Base-by-base conservation (phyloP, 2,329 filamentous ascomycete species). In the Clonostachys rosea region DNA sequence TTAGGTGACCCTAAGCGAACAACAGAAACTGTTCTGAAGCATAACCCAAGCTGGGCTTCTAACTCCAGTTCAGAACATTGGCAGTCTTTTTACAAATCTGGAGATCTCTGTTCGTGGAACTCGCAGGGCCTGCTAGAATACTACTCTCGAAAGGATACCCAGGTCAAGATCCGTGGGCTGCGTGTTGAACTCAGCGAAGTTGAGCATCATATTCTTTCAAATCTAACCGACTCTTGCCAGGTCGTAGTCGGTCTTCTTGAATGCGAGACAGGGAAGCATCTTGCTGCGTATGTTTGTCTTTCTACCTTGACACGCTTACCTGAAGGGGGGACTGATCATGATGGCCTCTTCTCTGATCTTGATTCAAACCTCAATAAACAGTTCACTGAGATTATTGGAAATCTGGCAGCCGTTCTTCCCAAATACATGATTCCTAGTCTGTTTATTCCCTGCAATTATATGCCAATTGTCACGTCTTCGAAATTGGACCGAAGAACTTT, bases 1-100 rank as follows among this genome's bases (percentile, higher is more conserved):
- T 57, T 76, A 14, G 71, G 73, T 45, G 51, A 58, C 10, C 5
- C 56, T 33, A 34, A 49, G 16, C 12, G 17, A 4, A 63, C 70
- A 64, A 47, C 60, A 49, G 10, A 50, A 3, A 50, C 52, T 2
- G 3, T 37, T n/a, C 18, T 45, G 14, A 39, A 20, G 40, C 44
- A 13, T 34, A 49, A 41, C 42, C 13, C 16, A 40, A 36, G 10
- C 18, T 34, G 46, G 43, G 16, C 33, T 17, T 40, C 43, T 14
- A 33, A 41, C 20, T 17, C 33, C 56, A 10, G 13, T 5, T 13
- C 12, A 13, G 18, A n/a, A 13, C 17, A n/a, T 7, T 43, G 42
- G 42, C 9, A 34, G 13, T 30, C 33, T 8, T n/a, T 24, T 14
- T 45, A 18, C 43, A 45, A 45, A 17, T 35, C 43, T 5, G 43